Conservation (phyloP, 495 filamentous ascomycete genomes). For the Sphaerosporella brunnea region DNA sequence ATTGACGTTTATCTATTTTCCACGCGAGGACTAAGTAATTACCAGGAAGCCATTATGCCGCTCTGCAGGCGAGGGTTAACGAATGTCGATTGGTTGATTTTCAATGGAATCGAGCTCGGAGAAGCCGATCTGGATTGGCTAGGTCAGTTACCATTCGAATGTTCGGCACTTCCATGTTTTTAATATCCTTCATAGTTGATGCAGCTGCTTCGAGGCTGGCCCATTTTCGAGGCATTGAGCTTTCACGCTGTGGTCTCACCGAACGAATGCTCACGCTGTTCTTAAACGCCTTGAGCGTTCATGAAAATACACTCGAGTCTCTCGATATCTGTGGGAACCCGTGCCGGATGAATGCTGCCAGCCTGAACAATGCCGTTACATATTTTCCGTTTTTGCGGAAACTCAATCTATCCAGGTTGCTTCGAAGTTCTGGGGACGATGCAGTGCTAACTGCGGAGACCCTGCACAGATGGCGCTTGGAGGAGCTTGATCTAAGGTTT, state of each 20-base stretch:
- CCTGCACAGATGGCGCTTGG: slow-evolving; percentile 53
- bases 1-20: background rate
- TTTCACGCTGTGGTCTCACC: slow-evolving; percentile 58
- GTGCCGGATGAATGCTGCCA: slow-evolving; percentile 41
- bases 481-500: slow-evolving; percentile 39
- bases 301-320: slow-evolving; percentile 55
- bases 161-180: background rate
- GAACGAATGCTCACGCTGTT: slow-evolving; percentile 40
- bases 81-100: slow-evolving; percentile 59
- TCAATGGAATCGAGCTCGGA: slow-evolving; percentile 70
- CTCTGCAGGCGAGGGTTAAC: slow-evolving; percentile 55
- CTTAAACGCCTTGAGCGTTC: slow-evolving; percentile 40
- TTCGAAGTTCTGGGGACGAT: slow-evolving; percentile 42
- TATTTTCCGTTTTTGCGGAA: slow-evolving; percentile 53
- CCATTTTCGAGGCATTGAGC: slow-evolving; percentile 61
- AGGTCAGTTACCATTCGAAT: slow-evolving; percentile 18
- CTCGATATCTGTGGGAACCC: slow-evolving; percentile 63
- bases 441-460: slow-evolving; percentile 50
- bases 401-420: slow-evolving; percentile 52
- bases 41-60: slow-evolving; percentile 51
- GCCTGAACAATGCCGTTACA: slow-evolving; percentile 37
- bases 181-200: slow-evolving; percentile 38
- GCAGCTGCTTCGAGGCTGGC: slow-evolving; percentile 45
- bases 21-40: background rate
- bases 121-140: slow-evolving; percentile 56